These are phyloP conservation scores for Pyrus hybrid DNA, from an alignment of 331 rosid species.

Conservation along the genomic window DNA sequence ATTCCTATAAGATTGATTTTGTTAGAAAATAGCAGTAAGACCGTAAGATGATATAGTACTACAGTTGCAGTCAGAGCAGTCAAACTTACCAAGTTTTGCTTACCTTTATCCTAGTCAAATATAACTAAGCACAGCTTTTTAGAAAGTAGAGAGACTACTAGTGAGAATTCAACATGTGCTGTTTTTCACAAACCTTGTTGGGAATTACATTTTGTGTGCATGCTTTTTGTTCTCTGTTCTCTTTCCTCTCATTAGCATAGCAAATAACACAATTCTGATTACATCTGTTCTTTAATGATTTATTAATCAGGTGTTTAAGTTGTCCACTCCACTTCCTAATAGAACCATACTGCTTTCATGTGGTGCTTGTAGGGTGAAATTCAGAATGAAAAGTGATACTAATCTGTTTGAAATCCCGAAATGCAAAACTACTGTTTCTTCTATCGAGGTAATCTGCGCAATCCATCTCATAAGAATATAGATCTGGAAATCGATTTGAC, in stretches of 20 bases:
- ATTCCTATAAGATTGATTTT: neutral
- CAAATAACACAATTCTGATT: neutral
- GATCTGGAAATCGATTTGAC: neutral
- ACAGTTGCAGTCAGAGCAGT: neutral
- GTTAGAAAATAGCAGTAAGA: neutral
- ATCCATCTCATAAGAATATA: neutral
- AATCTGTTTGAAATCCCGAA: constrained; percentile 82
- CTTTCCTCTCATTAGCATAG: neutral
- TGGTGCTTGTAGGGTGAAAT: constrained; percentile 65
- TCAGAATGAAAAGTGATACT: constrained; percentile 86
- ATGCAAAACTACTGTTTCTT: constrained; percentile 83
- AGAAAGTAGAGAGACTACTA: neutral
- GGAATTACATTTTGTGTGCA: neutral
- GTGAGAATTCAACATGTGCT: neutral
- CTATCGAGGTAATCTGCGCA: constrained; percentile 59
- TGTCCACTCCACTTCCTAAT: neutral
- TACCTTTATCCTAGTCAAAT: neutral
- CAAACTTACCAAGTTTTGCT: neutral
- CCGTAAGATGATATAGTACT: neutral
- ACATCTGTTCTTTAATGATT: neutral
- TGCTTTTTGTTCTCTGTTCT: neutral
- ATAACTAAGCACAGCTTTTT: neutral
- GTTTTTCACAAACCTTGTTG: neutral
- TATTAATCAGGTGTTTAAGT: neutral
- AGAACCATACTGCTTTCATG: constrained; percentile 7